Base-by-base conservation (phyloP, 257 asterid species). In the Ligustrum vulgare region DNA sequence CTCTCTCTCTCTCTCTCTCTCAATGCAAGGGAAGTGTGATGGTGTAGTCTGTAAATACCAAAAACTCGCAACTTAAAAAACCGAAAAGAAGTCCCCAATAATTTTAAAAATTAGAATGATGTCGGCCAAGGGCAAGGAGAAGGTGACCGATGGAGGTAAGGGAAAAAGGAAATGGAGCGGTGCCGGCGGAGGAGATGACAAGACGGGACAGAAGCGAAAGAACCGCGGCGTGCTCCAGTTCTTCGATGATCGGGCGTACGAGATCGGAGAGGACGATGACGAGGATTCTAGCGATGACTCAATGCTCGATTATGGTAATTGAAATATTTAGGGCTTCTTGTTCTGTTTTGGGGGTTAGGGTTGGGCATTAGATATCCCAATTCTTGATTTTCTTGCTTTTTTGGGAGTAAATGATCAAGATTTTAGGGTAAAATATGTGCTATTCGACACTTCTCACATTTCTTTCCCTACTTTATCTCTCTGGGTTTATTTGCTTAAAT, bases 41-140 rank as follows among this genome's bases (percentile, higher is more conserved):
- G 10, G 15, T 41, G 16, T 11, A 41, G 16, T 41, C 1, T 1
- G 16, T 41, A 41, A 41, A 41, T 41, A 11, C 16, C 3, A 9
- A 41, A 41, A 11, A 41, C 4, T 41, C 49, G 16, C 15, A 41
- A 41, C 25, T 5, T 18, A 51, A 16, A 5, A 58, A 58, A 58
- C 9, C 15, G 15, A 41, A 22, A 58, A 58, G 8, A 5, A 22
- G 10, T 5, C 2, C 36, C 72, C 31, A 41, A 10, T 20, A 36
- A 20, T 67, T 36, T 62, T 71, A 67, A 80, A n/a, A 39, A 32
- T 58, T 8, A 51, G 10, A 81, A 89, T 91, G 96, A 91, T 87
- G 15, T 82, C 93, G 3, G 85, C 58, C 47, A 95, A 93, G 79
- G 99, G 97, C 3, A 93, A 93, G 82, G 99, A 93, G 82, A 95